phyloP scores from a whole-genome alignment of 2,329 filamentous ascomycete genomes.

The Thelonectria olida region DNA sequence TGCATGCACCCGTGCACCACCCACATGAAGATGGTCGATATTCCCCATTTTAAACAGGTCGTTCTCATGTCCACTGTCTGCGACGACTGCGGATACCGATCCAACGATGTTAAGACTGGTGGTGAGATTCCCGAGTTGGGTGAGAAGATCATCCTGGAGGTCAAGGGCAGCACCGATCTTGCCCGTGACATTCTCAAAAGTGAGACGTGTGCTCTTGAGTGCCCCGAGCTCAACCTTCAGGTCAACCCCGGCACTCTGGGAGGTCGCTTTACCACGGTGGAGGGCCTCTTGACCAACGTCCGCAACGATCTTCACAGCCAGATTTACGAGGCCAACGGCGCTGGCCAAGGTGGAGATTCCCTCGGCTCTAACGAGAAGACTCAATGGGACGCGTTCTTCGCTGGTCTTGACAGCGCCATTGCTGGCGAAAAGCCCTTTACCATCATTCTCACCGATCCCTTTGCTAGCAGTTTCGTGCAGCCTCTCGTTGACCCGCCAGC shows the following conservation, averaged over 20 bases:
- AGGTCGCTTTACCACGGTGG: slow-evolving; percentile 95
- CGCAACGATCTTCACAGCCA: slow-evolving; percentile 87
- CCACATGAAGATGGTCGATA: slow-evolving; percentile 99
- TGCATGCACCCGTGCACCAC: slow-evolving; percentile 88
- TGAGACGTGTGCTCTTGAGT: slow-evolving; percentile 88
- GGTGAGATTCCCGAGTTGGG: slow-evolving; percentile 90
- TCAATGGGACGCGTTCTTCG: slow-evolving; percentile 86
- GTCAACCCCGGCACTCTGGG: slow-evolving; percentile 95
- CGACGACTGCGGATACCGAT: slow-evolving; percentile 90
- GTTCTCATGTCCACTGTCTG: slow-evolving; percentile 95
- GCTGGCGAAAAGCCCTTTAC: slow-evolving; percentile 82
- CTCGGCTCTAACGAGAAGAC: slow-evolving; percentile 71
- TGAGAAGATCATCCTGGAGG: slow-evolving; percentile 80
- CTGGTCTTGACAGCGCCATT: slow-evolving; percentile 78
- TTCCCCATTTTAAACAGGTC: slow-evolving; percentile 97
- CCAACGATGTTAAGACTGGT: slow-evolving; percentile 97
- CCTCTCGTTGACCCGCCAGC: slow-evolving; percentile 78
- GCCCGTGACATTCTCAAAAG: slow-evolving; percentile 95
- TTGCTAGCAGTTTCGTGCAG: slow-evolving; percentile 95
- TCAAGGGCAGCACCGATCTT: slow-evolving; percentile 77
- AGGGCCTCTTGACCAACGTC: slow-evolving; percentile 92
- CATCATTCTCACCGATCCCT: slow-evolving; percentile 84
- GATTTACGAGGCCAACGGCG: slow-evolving; percentile 81
- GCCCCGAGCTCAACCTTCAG: slow-evolving; percentile 84
- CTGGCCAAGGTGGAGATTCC: slow-evolving; percentile 77